phyloP scores from a whole-genome alignment of 2,329 filamentous ascomycete species.

The Teratosphaeria zuluensis region DNA sequence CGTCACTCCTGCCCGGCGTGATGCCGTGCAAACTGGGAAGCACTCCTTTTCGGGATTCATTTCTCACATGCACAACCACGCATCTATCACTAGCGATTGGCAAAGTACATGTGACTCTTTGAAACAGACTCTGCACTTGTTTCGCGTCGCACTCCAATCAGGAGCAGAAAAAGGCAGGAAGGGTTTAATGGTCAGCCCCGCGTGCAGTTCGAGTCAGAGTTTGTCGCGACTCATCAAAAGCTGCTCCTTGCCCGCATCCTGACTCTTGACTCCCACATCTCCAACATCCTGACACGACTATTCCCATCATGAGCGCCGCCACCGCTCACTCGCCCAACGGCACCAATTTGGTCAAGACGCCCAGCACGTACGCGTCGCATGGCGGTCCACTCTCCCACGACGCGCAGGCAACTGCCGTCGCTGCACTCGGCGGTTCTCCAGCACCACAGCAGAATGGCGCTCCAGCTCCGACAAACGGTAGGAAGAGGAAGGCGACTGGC shows the following conservation, averaged over 20 bases:
- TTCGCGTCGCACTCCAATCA: not conserved
- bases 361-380: not conserved
- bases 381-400: not conserved
- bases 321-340: not conserved
- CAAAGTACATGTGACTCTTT: not conserved
- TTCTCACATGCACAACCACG: not conserved
- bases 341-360: not conserved
- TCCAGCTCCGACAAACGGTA: constrained; percentile 7
- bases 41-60: not conserved
- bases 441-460: not conserved
- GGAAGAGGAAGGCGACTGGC: constrained; percentile 27
- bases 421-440: not conserved
- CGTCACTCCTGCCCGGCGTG: not conserved
- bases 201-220: not conserved
- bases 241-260: not conserved
- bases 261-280: not conserved
- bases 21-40: not conserved
- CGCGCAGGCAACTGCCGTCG: constrained; percentile 3
- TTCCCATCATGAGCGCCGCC: not conserved
- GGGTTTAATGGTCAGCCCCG: not conserved
- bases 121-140: not conserved
- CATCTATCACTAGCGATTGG: not conserved
- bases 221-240: not conserved
- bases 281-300: not conserved
- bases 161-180: not conserved